Conservation (phyloP, 176 grass and related monocot species). For the Saccharum officinarum region DNA sequence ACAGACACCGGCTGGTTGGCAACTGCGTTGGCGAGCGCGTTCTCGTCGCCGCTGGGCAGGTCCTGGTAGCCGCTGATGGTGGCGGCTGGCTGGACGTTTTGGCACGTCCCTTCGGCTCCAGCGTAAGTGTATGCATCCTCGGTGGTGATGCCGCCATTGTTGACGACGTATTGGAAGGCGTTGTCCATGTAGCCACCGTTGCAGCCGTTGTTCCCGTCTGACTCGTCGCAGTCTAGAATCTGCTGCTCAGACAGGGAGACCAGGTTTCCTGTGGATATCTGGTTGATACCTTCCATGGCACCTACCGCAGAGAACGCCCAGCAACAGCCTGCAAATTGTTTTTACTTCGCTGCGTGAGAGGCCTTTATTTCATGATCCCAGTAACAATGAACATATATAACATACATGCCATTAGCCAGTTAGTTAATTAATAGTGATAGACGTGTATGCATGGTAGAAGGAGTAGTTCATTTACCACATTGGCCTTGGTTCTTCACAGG, state of each 20-base stretch:
- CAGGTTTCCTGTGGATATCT: neutral
- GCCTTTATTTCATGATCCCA: too few species aligned
- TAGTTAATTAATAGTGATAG: too few species aligned
- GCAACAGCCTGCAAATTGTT: too few species aligned
- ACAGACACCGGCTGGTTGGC: neutral
- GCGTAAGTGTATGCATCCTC: neutral
- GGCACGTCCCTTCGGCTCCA: neutral
- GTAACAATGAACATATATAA: too few species aligned
- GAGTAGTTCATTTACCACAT: neutral
- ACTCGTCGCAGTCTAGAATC: neutral
- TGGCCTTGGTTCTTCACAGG: conserved; percentile 16
- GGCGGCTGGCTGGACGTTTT: neutral
- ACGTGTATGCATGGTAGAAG: too few species aligned
- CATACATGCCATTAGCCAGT: too few species aligned
- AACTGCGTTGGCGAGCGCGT: neutral
- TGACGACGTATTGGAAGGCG: neutral
- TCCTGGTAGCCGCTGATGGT: neutral
- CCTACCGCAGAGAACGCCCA: too few species aligned
- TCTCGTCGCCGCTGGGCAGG: neutral
- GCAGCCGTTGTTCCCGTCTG: neutral
- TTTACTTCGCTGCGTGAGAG: too few species aligned
- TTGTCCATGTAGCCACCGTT: neutral
- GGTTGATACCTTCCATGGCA: neutral
- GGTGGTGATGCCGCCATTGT: neutral
- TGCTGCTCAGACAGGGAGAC: neutral